Base-by-base conservation (phyloP, 331 rosid genomes). In the Acacia concinna region DNA sequence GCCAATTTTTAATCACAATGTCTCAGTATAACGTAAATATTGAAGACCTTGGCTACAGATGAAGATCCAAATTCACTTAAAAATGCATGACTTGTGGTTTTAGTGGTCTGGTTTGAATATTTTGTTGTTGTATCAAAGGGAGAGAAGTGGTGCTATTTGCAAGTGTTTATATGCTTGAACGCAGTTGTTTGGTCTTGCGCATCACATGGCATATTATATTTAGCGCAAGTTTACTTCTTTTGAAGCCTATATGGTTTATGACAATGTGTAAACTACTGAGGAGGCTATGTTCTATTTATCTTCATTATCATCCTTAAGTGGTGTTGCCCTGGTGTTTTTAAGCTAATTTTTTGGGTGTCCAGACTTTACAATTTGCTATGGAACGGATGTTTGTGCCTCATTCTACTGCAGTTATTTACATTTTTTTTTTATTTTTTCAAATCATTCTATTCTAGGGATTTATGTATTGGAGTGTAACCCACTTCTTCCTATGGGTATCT, bases 231-330 rank as follows among this genome's bases (percentile, higher is more conserved):
- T 23, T 41, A 5, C 54, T 68, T 5, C 54, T 40, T 41, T 4
- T 71, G 82, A 72, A 77, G 76, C 73, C 83, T 78, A 74, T 65
- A 78, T 56, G 76, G 71, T 75, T 71, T 71, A 15, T 65, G 62
- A 65, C 73, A 46, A 35, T 78, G 44, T 62, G 66, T 6, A 38
- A 64, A 72, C 79, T 65, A 71, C 52, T 71, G 65, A 65, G 71
- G 75, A 77, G 34, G 75, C 82, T 71, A 71, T 80, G 74, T 30
- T 54, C 76, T 34, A 27, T 27, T 65, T 51, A 64, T 71, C 54
- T 77, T 66, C 79, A 21, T 51, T 64, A 25, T 71, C 71, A 4
- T 23, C 71, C 77, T 70, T 70, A 32, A 68, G 72, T 47, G 80
- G 65, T 71, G 54, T 62, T 81, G 70, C 71, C 83, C 76, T 60